Conservation (phyloP, 495 filamentous ascomycete genomes). For the Amniculicola lignicola region DNA sequence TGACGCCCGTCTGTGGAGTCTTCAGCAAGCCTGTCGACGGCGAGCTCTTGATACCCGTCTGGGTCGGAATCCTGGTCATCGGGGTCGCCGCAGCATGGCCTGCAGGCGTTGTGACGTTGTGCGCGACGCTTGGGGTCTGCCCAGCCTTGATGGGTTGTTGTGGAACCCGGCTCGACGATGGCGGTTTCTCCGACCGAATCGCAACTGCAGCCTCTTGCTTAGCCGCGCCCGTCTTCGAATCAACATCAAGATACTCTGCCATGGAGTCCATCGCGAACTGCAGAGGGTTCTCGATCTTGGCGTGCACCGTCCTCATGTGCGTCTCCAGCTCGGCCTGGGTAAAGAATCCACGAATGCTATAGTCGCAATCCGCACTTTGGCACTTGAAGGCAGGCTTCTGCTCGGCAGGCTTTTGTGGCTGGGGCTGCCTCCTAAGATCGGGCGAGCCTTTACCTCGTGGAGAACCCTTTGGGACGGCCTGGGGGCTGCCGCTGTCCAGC, state of each 20-base stretch:
- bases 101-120: conserved; percentile 27
- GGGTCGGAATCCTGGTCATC: conserved; percentile 26
- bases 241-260: conserved; percentile 47
- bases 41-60: conserved; percentile 28
- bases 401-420: conserved; percentile 23
- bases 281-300: conserved; percentile 51
- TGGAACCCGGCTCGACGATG: conserved; percentile 6
- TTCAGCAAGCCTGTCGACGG: conserved; percentile 27
- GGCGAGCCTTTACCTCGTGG: conserved; percentile 50
- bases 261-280: conserved; percentile 49
- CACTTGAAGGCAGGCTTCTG: conserved; percentile 47
- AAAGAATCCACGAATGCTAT: conserved; percentile 49
- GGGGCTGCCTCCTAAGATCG: conserved; percentile 45
- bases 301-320: conserved; percentile 55
- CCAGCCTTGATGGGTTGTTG: conserved; percentile 28
- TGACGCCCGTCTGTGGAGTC: conserved; percentile 30
- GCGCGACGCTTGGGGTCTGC: conserved; percentile 31
- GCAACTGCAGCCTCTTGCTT: conserved; percentile 16
- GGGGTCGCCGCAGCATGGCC: conserved; percentile 23
- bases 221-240: conserved; percentile 41
- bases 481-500: conserved; percentile 36
- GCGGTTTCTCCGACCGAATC: conserved; percentile 12
- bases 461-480: conserved; percentile 43
- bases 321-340: conserved; percentile 51
- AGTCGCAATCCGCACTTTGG: conserved; percentile 48